phyloP scores from a whole-genome alignment of 257 asterid species.

The Nicotiana noctiflora region DNA sequence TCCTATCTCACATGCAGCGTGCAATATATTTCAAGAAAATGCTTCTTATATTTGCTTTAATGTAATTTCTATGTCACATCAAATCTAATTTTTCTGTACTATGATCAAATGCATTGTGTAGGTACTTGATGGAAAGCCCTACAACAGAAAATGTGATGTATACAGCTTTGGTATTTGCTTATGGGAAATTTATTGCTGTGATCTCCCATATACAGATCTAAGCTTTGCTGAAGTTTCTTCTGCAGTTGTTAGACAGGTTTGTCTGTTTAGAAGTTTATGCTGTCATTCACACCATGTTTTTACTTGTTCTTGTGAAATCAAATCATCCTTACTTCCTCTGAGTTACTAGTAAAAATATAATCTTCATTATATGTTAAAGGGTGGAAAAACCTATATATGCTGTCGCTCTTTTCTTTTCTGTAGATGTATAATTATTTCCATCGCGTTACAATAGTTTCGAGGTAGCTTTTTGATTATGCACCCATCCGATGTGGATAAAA shows the following conservation, averaged over 20 bases:
- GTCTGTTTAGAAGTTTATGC: background rate
- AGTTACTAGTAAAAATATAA: background rate
- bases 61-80: background rate
- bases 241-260: conserved; percentile 87
- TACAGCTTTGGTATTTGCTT: conserved; percentile 89
- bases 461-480: background rate
- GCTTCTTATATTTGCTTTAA: background rate
- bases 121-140: conserved; percentile 96
- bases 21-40: no score
- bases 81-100: background rate
- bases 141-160: conserved; percentile 90
- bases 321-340: background rate
- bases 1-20: no score
- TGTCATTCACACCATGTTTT: background rate
- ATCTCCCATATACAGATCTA: conserved; percentile 73
- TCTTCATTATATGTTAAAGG: background rate
- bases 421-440: background rate
- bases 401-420: background rate
- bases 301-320: background rate
- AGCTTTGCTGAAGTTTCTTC: conserved; percentile 95
- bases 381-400: background rate
- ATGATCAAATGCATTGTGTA: conserved; percentile 13
- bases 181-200: conserved; percentile 95
- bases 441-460: background rate
- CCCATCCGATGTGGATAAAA: background rate